Conservation (phyloP, 306 rosid species). For the Mimosa bimucronata region DNA sequence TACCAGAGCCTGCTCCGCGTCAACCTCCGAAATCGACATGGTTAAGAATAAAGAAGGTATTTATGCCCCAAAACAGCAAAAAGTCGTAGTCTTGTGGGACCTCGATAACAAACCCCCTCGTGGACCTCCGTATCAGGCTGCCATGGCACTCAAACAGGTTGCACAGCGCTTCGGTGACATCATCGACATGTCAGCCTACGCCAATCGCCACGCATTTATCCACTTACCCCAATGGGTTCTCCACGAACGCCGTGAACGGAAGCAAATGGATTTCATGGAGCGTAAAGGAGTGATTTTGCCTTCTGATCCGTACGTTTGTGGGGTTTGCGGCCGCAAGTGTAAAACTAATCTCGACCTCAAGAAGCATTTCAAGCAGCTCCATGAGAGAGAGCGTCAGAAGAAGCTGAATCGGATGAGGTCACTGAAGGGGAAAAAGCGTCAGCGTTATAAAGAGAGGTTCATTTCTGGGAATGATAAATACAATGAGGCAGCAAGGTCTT, state of each 20-base stretch:
- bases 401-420: conserved; percentile 59
- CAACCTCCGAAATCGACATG: conserved; percentile 73
- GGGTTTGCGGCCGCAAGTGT: conserved; percentile 74
- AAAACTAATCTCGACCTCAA: conserved; percentile 63
- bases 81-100: conserved; percentile 88
- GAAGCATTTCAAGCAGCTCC: conserved; percentile 74
- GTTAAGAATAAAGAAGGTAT: conserved; percentile 67
- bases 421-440: conserved; percentile 67
- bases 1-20: conserved; percentile 36
- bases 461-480: conserved; percentile 62
- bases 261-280: conserved; percentile 62
- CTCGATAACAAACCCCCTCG: conserved; percentile 94
- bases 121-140: conserved; percentile 84
- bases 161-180: conserved; percentile 66
- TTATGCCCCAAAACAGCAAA: conserved; percentile 59
- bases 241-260: conserved; percentile 61
- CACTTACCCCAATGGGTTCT: conserved; percentile 79
- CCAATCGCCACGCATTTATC: conserved; percentile 81
- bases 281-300: conserved; percentile 61
- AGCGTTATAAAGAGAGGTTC: conserved; percentile 63
- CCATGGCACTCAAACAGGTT: conserved; percentile 60
- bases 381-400: conserved; percentile 76
- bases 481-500: conserved; percentile 65
- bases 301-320: conserved; percentile 59
- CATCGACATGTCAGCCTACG: conserved; percentile 78